A percentile compares a stretch with the other conserved stretches of the same genome.
phyloP scores from a whole-genome alignment of 768 basidiomycete genomes.

The Suillus brevipes region DNA sequence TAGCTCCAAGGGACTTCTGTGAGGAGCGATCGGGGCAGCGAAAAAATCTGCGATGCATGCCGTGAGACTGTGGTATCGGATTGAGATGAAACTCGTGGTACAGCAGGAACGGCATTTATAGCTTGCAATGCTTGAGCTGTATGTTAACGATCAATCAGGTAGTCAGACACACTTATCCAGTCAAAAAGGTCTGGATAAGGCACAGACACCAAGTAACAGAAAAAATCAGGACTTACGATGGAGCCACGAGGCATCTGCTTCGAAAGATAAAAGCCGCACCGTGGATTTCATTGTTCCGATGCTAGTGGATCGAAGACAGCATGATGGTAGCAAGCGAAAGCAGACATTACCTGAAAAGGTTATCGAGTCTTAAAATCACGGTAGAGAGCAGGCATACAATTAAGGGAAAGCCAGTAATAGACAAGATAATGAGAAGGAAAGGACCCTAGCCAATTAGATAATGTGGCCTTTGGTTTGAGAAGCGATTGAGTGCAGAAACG shows the following conservation, averaged over 20 bases:
- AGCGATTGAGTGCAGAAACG: background rate
- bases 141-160: background rate
- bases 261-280: background rate
- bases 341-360: background rate
- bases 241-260: background rate
- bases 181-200: background rate
- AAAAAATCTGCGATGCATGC: background rate
- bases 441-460: background rate
- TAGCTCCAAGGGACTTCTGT: background rate
- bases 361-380: background rate
- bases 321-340: background rate
- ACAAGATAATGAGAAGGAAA: background rate
- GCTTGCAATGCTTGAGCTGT: slow-evolving; percentile 1
- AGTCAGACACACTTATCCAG: background rate
- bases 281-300: background rate
- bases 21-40: background rate
- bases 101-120: background rate
- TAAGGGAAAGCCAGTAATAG: background rate
- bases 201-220: background rate
- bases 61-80: background rate
- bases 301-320: background rate
- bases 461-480: background rate
- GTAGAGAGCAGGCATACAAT: background rate
- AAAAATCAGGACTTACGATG: background rate
- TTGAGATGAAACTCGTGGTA: background rate